Evolutionary conservation across 2,329 filamentous ascomycete species (phyloP).

Genomic region (Aspergillus nomiae): DNA sequence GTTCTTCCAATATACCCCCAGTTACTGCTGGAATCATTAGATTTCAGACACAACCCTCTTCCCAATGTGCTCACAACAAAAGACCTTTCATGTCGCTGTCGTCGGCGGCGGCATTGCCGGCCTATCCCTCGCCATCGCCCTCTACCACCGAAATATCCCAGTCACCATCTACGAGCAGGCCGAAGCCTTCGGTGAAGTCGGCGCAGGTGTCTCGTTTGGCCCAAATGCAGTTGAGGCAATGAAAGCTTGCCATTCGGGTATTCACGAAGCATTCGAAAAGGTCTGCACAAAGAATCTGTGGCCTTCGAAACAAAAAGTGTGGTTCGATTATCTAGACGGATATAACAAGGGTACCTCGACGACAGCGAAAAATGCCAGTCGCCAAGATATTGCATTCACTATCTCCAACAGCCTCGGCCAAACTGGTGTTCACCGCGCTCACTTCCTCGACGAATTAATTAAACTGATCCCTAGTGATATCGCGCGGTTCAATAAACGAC

Average conservation of each 20-base stretch:
- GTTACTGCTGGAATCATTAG: not conserved
- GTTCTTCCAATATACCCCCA: not conserved
- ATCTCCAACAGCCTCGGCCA: slow-evolving; percentile 25
- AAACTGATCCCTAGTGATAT: slow-evolving; percentile 30
- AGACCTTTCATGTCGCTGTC: slow-evolving; percentile 31
- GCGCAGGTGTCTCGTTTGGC: slow-evolving; percentile 41
- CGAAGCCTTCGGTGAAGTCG: slow-evolving; percentile 39
- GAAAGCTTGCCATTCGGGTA: slow-evolving; percentile 26
- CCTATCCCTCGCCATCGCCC: slow-evolving; percentile 39
- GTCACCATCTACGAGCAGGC: slow-evolving; percentile 42
- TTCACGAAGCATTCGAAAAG: slow-evolving; percentile 36
- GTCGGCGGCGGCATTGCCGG: slow-evolving; percentile 41
- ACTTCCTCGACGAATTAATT: slow-evolving; percentile 40
- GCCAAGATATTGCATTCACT: slow-evolving; percentile 26
- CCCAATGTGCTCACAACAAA: slow-evolving; percentile 13
- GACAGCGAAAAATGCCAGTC: slow-evolving; percentile 8
- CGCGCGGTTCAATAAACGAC: slow-evolving; percentile 30
- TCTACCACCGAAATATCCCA: slow-evolving; percentile 34
- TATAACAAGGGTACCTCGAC: slow-evolving; percentile 11
- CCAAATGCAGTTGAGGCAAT: slow-evolving; percentile 36
- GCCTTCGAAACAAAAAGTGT: slow-evolving; percentile 30
- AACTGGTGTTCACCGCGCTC: slow-evolving; percentile 32
- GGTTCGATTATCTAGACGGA: slow-evolving; percentile 28
- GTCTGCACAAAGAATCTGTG: slow-evolving; percentile 36
- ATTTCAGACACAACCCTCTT: not conserved